Base-by-base conservation (phyloP, 2,329 filamentous ascomycete species). In the Corynespora cassiicola region DNA sequence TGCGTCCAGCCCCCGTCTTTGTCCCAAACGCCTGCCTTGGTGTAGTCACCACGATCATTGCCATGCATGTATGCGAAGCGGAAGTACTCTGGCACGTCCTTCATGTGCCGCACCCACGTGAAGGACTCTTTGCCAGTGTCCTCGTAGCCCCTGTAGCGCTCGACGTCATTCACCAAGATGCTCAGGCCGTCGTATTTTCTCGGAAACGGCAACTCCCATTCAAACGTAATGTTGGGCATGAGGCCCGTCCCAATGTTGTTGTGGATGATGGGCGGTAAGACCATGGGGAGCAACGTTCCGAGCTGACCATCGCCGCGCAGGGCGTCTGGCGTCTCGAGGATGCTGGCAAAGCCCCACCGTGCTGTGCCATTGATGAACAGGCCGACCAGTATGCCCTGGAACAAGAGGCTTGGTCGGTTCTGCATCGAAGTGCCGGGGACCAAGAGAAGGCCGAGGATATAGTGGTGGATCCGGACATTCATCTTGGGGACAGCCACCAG, bases 351-450 rank as follows among this genome's bases (percentile, higher is more conserved):
- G 0, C 91, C 91, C 94, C 94, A 97, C 27, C 92, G 81, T 4
- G 91, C 92, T 43, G 95, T 84, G 35, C 94, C 92, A 63, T 96
- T 96, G 71, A 96, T 85, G 67, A 96, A 97, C 0, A 97, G 78
- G 0, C 94, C 94, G 6, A 97, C 74, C 0, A 99, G 76, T 2
- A 99, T 75, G 8, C 94, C 94, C 66, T 97, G 92, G 60, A 94
- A 97, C 2, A 96, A 68, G 7, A 97, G 75, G 1, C 85, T 86
- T 0, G 89, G 87, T 0, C 94, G 82, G 5, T 88, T 97, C 52
- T 96, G 91, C 67, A 97, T 84, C 36, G 83, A 85, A 0, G 94
- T 97, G 0, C 91, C 94, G 0, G 91, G 90, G 5, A 97, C 79
- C 1, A 99, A 79, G 0, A 97, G 75, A 10, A 99, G 79, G 1